phyloP scores from a whole-genome alignment of 176 grass and related monocot species.

The Musa acuminata region DNA sequence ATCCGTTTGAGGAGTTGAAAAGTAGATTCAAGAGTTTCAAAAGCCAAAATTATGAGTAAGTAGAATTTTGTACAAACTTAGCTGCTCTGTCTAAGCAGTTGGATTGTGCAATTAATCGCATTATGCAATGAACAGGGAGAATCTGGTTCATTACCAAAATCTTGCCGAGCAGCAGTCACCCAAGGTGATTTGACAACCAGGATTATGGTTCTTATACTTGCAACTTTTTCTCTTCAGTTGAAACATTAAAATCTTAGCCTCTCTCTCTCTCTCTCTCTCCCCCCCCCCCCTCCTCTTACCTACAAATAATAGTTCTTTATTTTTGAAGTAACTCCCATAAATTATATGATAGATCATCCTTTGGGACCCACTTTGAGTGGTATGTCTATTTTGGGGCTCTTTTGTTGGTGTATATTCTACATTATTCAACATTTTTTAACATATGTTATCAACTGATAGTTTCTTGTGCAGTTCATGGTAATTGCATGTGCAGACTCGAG shows the following conservation, averaged over 20 bases:
- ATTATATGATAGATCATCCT: too few relatives aligned
- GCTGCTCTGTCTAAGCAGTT: not conserved
- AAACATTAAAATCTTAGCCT: not conserved
- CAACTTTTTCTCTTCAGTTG: not conserved
- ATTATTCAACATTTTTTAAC: not conserved
- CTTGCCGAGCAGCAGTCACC: constrained; percentile 69
- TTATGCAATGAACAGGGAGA: constrained; percentile 45
- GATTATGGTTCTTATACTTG: constrained; percentile 4
- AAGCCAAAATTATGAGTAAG: constrained; percentile 57
- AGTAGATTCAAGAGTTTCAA: constrained; percentile 79
- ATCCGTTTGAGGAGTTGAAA: constrained; percentile 56
- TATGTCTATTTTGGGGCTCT: too few relatives aligned
- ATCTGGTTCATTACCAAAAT: constrained; percentile 40
- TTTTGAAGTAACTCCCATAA: too few relatives aligned
- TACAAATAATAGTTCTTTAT: too few relatives aligned
- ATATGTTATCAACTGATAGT: constrained; percentile 20
- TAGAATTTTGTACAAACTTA: constrained; percentile 18
- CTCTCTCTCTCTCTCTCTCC: not conserved
- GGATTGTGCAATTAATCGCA: constrained; percentile 21
- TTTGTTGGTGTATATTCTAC: not conserved
- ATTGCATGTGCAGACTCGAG: constrained; percentile 89
- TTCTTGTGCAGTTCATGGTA: constrained; percentile 77
- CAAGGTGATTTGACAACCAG: constrained; percentile 38
- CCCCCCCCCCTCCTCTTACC: not conserved
- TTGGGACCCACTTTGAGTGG: not conserved